These are phyloP conservation scores for Apiotrichum domesticum DNA, from an alignment of 1,284 basidiomycete genomes.

Conservation along the genomic window DNA sequence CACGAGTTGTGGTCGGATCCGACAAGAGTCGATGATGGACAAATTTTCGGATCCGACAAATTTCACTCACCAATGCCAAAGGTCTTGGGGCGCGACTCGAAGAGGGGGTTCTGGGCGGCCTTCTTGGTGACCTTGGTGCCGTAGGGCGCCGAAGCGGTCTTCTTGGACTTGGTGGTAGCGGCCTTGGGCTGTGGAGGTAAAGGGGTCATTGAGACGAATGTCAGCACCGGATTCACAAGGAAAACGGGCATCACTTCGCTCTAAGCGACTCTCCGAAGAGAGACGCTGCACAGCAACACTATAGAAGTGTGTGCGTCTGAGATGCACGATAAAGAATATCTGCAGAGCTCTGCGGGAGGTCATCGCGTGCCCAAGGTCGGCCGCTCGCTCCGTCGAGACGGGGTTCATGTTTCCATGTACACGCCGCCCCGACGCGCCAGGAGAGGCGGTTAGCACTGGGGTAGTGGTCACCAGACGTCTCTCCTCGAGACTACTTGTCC, in stretches of 20 bases:
- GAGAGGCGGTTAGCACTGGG: conserved; percentile 3
- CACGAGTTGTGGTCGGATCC: background rate
- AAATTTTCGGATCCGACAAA: background rate
- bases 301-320: background rate
- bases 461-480: background rate
- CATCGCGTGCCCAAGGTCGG: background rate
- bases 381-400: background rate
- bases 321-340: background rate
- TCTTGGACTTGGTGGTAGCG: conserved; percentile 48
- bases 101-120: conserved; percentile 87
- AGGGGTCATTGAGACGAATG: conserved; percentile 46
- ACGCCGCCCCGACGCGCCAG: background rate
- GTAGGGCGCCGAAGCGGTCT: conserved; percentile 49
- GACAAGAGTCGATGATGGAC: background rate
- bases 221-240: conserved; percentile 25
- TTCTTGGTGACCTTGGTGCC: conserved; percentile 67
- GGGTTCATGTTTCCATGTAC: too few species aligned
- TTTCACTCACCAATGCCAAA: conserved; percentile 80
- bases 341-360: conserved; percentile 4
- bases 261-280: conserved; percentile 13
- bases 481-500: background rate
- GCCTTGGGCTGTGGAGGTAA: conserved; percentile 43
- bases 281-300: conserved; percentile 1
- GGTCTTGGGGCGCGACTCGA: conserved; percentile 83
- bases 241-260: conserved; percentile 33